Conservation (phyloP, 768 basidiomycete genomes). For the Austroboletus eburneus region DNA sequence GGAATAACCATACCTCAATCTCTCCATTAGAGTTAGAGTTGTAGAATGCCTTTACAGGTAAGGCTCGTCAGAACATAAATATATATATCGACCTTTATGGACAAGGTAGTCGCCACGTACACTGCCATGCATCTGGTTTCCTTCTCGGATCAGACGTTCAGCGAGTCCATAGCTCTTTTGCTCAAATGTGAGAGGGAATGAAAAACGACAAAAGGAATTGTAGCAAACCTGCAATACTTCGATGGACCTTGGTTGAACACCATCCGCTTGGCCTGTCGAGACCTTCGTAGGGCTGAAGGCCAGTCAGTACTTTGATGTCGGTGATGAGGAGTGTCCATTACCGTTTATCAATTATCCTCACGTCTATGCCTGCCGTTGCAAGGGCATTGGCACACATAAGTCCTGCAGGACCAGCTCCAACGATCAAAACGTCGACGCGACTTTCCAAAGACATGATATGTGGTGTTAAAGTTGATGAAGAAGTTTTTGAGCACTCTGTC, state of each 20-base stretch:
- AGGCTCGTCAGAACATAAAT: too few species aligned
- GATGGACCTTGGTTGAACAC: slow-evolving; percentile 45
- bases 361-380: neutral
- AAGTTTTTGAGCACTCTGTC: too few species aligned
- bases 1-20: slow-evolving; percentile 57
- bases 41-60: slow-evolving; percentile 56
- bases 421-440: neutral
- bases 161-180: slow-evolving; percentile 23
- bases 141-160: slow-evolving; percentile 55
- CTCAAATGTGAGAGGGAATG: neutral
- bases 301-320: neutral
- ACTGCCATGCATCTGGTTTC: slow-evolving; percentile 61
- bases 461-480: too few species aligned
- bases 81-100: too few species aligned
- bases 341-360: slow-evolving; percentile 32
- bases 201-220: neutral
- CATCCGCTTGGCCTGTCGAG: neutral
- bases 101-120: slow-evolving; percentile 42
- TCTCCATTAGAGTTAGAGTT: slow-evolving; percentile 55
- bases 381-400: neutral
- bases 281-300: neutral
- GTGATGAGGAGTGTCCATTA: slow-evolving; percentile 1
- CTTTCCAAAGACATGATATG: neutral
- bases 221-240: slow-evolving; percentile 44
- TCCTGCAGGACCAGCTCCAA: neutral